These are phyloP conservation scores for Teunomyces aglyptinius DNA, from an alignment of 805 yeast genomes.

Conservation along the genomic window DNA sequence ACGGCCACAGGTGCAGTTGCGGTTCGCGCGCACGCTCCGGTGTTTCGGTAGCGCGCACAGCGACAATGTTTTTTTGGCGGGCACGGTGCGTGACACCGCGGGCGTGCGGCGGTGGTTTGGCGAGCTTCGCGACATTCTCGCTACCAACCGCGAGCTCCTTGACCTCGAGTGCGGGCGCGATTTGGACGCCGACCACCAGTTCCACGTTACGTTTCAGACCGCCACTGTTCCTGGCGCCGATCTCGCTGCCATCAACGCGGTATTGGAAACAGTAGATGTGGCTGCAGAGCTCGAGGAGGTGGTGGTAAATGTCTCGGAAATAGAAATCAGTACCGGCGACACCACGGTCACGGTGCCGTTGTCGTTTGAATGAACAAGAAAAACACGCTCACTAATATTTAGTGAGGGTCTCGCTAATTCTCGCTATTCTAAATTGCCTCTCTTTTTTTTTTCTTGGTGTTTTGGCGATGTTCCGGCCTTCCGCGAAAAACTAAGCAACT, in stretches of 20 bases:
- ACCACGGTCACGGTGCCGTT: background rate
- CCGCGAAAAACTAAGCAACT: slow-evolving; percentile 2
- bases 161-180: background rate
- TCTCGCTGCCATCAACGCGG: background rate
- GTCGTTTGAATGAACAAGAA: no score
- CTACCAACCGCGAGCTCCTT: slow-evolving; percentile 10
- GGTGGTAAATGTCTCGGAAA: slow-evolving; percentile 2
- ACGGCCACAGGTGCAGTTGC: slow-evolving; percentile 3
- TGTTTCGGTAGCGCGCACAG: slow-evolving; percentile 4
- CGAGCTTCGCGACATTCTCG: slow-evolving; percentile 9
- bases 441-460: background rate
- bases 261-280: slow-evolving; percentile 3
- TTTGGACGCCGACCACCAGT: slow-evolving; percentile 2
- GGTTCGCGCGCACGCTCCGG: slow-evolving; percentile 1
- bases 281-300: slow-evolving; percentile 3
- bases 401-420: no score
- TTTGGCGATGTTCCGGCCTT: background rate
- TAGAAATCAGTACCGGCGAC: background rate
- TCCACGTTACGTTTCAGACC: slow-evolving; percentile 15
- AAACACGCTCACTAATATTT: background rate
- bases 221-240: slow-evolving; percentile 6
- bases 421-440: no score
- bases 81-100: slow-evolving; percentile 4
- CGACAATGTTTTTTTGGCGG: slow-evolving; percentile 14
- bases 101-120: slow-evolving; percentile 9